Base-by-base conservation (phyloP, 768 basidiomycete species). In the Strobilomyces echinocephalus region DNA sequence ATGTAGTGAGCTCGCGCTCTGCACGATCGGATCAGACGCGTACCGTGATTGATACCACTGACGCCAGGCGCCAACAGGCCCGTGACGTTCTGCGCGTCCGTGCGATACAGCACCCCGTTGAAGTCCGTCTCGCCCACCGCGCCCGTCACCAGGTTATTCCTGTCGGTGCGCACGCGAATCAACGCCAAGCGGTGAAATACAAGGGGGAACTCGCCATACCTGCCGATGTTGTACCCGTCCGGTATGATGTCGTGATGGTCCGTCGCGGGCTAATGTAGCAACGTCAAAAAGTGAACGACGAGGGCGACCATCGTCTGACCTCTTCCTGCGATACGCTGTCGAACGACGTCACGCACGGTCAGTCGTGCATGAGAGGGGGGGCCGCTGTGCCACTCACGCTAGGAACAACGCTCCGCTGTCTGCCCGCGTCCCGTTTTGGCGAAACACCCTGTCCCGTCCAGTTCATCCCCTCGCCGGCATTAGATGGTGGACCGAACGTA, bases 341-440 rank as follows among this genome's bases (percentile, higher is more conserved):
- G 11, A 34, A 10, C 16, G 0, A n/a, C 20, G 8, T 14, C 15
- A 8, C 26, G 34, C 39, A 7, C 6, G 4, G 12, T 42, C 33
- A 34, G 21, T 26, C 39, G 34, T 0, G 18, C 40, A 30, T 6
- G 14, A 21, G 16, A 15, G 34, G 16, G 20, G 39, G 39, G 33
- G 26, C n/a, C 9, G 11, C 15, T 4, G 10, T 8, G 30, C 3
- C 2, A 68, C 80, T 59, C 63, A 83, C 80, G 80, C 81, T 18
- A 83, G 72, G 67, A 87, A 88, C 28, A 85, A 65, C 4, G 78
- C 76, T 1, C 73, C 72, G 31, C 66, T 79, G 47, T 76, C 36
- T 2, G 83, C 84, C 15, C 28, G 20, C 4, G 78, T 63, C 1
- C 85, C 84, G 56, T 85, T 81, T 65, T 87, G 84, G 39, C 74